A percentile compares a stretch with the other conserved stretches of the same genome.
Evolutionary conservation across 129 eudicot species (phyloP).

Genomic region (Deinandra increscens): DNA sequence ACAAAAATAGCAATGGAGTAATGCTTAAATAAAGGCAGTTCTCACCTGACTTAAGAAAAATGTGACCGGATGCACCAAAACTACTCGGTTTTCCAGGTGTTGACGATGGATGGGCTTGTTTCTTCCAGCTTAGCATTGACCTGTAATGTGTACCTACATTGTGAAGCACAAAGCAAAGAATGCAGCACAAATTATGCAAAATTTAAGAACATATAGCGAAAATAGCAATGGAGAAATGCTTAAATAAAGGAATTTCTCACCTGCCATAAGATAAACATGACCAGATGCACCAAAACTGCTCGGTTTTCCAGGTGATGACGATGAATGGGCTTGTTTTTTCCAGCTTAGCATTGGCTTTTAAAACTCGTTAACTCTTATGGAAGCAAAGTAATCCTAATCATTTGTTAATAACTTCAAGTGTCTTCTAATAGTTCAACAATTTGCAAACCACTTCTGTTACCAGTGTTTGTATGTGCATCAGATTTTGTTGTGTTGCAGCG

Average conservation of each 20-base stretch:
- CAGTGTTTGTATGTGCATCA: conserved; percentile 1
- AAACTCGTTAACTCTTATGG: background rate
- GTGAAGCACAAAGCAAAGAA: conserved; percentile 37
- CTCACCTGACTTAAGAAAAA: conserved; percentile 20
- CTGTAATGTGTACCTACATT: conserved; percentile 24
- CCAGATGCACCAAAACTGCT: conserved; percentile 2
- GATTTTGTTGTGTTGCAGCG: background rate
- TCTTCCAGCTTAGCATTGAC: conserved; percentile 8
- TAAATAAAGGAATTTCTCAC: conserved; percentile 22
- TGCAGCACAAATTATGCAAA: conserved; percentile 38
- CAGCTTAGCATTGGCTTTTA: background rate
- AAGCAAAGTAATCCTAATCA: background rate
- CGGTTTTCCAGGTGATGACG: conserved; percentile 20
- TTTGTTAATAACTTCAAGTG: background rate
- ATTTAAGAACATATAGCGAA: conserved; percentile 15
- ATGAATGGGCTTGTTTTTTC: background rate
- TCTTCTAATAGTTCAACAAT: background rate
- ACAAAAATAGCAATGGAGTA: conserved; percentile 14
- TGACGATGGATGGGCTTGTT: background rate
- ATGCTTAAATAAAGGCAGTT: conserved; percentile 24
- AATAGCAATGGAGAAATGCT: conserved; percentile 18
- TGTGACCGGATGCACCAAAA: background rate
- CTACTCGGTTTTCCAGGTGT: conserved; percentile 18
- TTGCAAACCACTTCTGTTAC: background rate
- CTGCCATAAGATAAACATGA: conserved; percentile 13